A percentile compares a stretch with the other conserved stretches of the same genome.
Conservation (phyloP, 495 filamentous ascomycete genomes). For the Hypoxylon perforatum region DNA sequence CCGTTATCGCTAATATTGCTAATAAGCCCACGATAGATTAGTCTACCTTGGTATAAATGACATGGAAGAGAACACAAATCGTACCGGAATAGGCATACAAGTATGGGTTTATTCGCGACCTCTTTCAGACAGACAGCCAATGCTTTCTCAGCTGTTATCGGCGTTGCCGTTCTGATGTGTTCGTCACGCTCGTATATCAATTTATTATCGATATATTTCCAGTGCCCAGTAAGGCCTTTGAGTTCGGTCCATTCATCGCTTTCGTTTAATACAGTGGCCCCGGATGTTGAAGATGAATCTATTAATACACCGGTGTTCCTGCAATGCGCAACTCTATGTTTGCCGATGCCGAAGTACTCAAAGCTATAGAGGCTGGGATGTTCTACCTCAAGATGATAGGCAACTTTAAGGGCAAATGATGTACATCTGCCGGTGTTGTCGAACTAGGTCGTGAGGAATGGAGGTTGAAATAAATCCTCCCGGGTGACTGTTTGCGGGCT, state of each 20-base stretch:
- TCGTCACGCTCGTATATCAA: neutral
- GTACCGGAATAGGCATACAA: no score
- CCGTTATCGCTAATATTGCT: no score
- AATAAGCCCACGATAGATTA: no score
- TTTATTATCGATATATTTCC: neutral
- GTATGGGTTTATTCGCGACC: no score
- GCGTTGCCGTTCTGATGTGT: neutral
- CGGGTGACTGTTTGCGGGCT: neutral
- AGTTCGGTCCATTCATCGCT: neutral
- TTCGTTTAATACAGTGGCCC: neutral
- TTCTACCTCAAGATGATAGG: neutral
- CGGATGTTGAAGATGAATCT: neutral
- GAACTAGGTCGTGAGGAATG: neutral
- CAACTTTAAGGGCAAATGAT: neutral
- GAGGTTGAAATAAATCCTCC: neutral
- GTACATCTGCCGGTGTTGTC: neutral
- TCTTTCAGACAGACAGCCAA: no score
- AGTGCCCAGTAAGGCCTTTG: neutral
- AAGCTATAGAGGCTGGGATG: neutral
- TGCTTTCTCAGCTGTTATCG: neutral
- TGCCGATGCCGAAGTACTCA: neutral
- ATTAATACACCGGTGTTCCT: neutral
- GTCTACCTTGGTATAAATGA: no score
- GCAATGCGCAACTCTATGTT: conserved; percentile 1
- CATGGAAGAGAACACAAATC: no score